Evolutionary conservation across 768 basidiomycete species (phyloP), one percentile per base, ranked within the genome.

Genomic region (Lactarius akahatsu): DNA sequence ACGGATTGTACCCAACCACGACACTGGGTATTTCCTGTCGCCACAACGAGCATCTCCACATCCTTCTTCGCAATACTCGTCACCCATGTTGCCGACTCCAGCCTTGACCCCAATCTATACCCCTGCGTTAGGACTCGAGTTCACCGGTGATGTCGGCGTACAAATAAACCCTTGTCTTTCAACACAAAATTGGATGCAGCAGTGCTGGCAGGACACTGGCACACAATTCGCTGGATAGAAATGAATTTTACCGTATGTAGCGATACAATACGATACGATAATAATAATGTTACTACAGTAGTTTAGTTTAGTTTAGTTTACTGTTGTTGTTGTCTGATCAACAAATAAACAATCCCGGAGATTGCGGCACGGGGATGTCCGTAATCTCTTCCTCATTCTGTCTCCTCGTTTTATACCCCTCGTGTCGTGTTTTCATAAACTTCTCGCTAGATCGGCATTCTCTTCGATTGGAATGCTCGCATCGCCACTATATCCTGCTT

Each of bases 391-490:
- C 9, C 56, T n/a, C 56, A 32, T 23, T 57, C 32, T 36, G 56
- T 36, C 56, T 36, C 54, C 54, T 20, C 34, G 50, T 34, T 57
- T 36, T 36, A 36, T 36, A 58, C 34, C 57, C 34, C 20, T 32
- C 54, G 32, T 40, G 36, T 40, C 38, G 38, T 40, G n/a, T 3
- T 20, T 28, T 47, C 52, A 15, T 36, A 32, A 18, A 23, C 28
- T 40, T 45, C n/a, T 61, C 43, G 32, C 64, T 26, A 30, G 30
- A 52, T 60, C 54, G 7, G 34, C 36, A 13, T 52, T 63, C 38
- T 41, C 16, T 20, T 55, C 34, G 38, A 16, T 45, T 36, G 80
- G 77, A 74, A 91, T 91, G 89, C 81, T 91, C 41, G 89, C 86
- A 63, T 82, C 85, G 26, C 87, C 88, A 16, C 80, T 88, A 69